Evolutionary conservation across 306 rosid species (phyloP), one percentile per base, ranked within the genome.

Genomic region (Glycyrrhiza uralensis): DNA sequence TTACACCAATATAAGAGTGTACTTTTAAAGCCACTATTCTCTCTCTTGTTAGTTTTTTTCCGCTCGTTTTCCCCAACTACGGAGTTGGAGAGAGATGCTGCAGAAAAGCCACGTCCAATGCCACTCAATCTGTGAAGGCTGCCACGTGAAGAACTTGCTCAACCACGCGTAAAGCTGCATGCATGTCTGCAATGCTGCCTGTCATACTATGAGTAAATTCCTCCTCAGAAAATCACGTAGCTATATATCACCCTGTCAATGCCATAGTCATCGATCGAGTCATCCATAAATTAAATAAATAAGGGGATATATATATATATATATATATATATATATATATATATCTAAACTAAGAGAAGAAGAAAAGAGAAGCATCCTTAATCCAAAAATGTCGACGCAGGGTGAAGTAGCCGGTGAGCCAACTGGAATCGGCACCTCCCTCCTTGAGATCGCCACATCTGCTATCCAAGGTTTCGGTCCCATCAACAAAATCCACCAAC

Each of bases 401-500:
- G 38, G 51, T 2, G 64, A 55, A 29, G 82, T 84, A 0, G 82
- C 90, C 3, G 90, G 93, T 20, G 89, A 85, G n/a, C 80, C 85
- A 7, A 84, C 88, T 0, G 13, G 74, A 47, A 71, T 85, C n/a
- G 67, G 65, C 63, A 84, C 80, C 1, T 80, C 84, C 35, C 57
- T 90, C 26, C 72, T 91, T 4, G 96, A 90, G 46, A 87, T 83
- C 0, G 89, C 85, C 10, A 82, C 90, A 7, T 71, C 90, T 60
- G 83, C 87, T 41, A 76, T 90, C 61, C 98, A 93, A 81, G 38
- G 52, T 66, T 87, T 93, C 17, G 79, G 62, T 61, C 96, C 97
- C 12, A 5, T 88, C 83, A 88, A 81, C 72, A 79, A 83, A 52
- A 90, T 93, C 81, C 97, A 93, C 81, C 98, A 93, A 54, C 96